Base-by-base conservation (phyloP, 1,284 basidiomycete species). In the Irpex rosettiformis region DNA sequence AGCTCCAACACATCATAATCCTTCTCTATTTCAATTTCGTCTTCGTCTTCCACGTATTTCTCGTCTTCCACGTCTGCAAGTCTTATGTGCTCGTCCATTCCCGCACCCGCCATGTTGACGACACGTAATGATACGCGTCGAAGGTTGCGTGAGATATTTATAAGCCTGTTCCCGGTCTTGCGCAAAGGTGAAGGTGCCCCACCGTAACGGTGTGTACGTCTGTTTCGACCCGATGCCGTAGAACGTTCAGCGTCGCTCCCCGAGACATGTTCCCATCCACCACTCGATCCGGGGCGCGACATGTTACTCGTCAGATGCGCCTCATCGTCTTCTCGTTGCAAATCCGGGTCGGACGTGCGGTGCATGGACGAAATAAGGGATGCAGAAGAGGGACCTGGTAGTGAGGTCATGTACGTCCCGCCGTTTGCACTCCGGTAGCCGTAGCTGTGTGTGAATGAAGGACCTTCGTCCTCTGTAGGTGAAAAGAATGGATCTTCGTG, bases 91-190 rank as follows among this genome's bases (percentile, higher is more conserved):
- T 80, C 80, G 57, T 86, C 85, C 49, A 87, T 65, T 0, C 82
- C 83, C n/a, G 75, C 75, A 3, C 85, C 85, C 37, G 85, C 86
- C 52, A 94, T 73, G 69, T 94, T 93, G 37, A 93, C 93, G 16
- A 97, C 93, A 21, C 94, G 84, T 54, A 91, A 72, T 30, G 91
- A 94, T 48, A 86, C 84, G 16, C 88, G 79, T n/a, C 85, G 77
- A 4, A 95, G 63, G 60, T 77, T 84, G 57, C 79, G 78, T 29
- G 83, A 82, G 51, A 90, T 78, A 25, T 77, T 76, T 64, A 80
- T 82, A 52, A 91, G 72, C 11, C 78, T 81, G 4, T 79, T 79
- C 1, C 80, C 80, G 2, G 85, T 84, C 65, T 77, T 82, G 64
- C 81, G 82, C 40, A 87, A 67, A 1, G 85, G 81, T 0, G 85